Evolutionary conservation across 2,329 filamentous ascomycete genomes (phyloP).

Genomic region (Talaromyces funiculosus): DNA sequence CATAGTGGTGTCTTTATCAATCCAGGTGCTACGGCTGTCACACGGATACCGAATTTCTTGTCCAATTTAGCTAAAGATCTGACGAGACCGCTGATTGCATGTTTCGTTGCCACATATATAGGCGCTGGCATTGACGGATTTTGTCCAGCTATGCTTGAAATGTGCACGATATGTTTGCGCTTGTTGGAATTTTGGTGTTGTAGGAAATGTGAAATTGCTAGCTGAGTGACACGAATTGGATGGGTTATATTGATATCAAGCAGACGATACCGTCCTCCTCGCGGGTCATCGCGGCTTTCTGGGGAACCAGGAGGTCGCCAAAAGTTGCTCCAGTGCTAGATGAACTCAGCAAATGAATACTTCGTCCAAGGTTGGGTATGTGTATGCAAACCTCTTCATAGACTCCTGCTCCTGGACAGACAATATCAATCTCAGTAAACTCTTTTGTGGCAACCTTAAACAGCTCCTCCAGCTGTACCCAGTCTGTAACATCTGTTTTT

Average conservation of each 20-base stretch:
- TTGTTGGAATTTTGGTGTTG: slow-evolving; percentile 22
- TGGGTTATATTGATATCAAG: slow-evolving; percentile 50
- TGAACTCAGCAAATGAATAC: neutral
- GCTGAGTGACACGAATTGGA: slow-evolving; percentile 48
- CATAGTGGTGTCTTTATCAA: slow-evolving; percentile 58
- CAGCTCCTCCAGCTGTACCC: slow-evolving; percentile 45
- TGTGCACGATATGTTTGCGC: slow-evolving; percentile 43
- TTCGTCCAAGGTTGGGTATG: neutral
- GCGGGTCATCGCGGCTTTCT: slow-evolving; percentile 37
- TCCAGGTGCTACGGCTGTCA: slow-evolving; percentile 57
- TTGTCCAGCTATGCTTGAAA: slow-evolving; percentile 46
- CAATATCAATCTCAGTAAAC: slow-evolving; percentile 45
- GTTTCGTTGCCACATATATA: slow-evolving; percentile 47
- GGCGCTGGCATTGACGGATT: slow-evolving; percentile 34
- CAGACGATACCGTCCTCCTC: slow-evolving; percentile 39
- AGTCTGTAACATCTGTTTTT: slow-evolving; percentile 45
- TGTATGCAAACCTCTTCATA: slow-evolving; percentile 36
- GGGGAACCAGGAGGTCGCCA: slow-evolving; percentile 44
- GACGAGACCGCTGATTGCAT: slow-evolving; percentile 46
- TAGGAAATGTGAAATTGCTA: slow-evolving; percentile 48
- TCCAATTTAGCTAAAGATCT: slow-evolving; percentile 49
- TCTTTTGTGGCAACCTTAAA: slow-evolving; percentile 45
- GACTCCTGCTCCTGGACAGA: slow-evolving; percentile 44
- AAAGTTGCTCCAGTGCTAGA: slow-evolving; percentile 45
- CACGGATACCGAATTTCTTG: slow-evolving; percentile 46